phyloP scores from a whole-genome alignment of 106 monocot species.

The Ottelia alismoides region DNA sequence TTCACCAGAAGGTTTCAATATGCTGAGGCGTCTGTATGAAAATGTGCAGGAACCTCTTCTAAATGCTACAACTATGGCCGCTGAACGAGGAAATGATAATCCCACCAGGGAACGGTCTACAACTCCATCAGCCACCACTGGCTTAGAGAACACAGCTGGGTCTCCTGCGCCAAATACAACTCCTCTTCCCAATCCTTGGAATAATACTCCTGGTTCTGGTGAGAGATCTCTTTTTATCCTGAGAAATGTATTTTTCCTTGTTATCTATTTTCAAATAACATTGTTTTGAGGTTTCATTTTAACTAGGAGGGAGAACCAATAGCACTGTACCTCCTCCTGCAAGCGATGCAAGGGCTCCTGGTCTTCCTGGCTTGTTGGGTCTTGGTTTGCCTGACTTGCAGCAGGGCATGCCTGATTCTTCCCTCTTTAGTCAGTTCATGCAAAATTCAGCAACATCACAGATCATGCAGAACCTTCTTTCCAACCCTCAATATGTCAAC shows the following conservation, averaged over 20 bases:
- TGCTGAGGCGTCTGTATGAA: constrained; percentile 96
- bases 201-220: constrained; percentile 28
- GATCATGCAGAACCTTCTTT: constrained; percentile 70
- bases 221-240: background rate
- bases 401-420: constrained; percentile 36
- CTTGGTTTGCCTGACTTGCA: constrained; percentile 57
- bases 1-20: constrained; percentile 96
- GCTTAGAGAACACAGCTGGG: constrained; percentile 26
- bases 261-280: background rate
- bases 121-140: constrained; percentile 28
- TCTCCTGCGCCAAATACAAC: constrained; percentile 83
- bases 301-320: constrained; percentile 28
- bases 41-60: constrained; percentile 92
- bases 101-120: constrained; percentile 24
- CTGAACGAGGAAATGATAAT: constrained; percentile 11
- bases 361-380: constrained; percentile 45
- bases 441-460: constrained; percentile 76
- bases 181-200: constrained; percentile 96
- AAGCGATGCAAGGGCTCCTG: constrained; percentile 27
- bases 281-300: background rate
- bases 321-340: constrained; percentile 31
- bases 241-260: background rate
- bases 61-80: constrained; percentile 86
- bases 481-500: constrained; percentile 79
- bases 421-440: constrained; percentile 45